Evolutionary conservation across 257 asterid genomes (phyloP).

Genomic region (Nyctanthes arbortristis): DNA sequence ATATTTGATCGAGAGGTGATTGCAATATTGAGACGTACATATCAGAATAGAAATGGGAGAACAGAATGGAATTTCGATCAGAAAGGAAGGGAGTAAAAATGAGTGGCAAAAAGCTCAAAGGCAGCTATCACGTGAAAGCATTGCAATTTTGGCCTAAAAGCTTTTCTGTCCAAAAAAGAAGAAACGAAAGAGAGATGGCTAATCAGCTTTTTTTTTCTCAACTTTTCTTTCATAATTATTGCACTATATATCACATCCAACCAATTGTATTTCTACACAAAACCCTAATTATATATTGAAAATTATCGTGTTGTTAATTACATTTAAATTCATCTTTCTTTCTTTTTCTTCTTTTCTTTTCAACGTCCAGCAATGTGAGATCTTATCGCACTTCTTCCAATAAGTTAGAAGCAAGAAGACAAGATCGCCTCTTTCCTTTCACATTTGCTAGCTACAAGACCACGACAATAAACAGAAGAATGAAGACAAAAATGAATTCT

Average conservation of each 20-base stretch:
- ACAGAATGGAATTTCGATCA: background rate
- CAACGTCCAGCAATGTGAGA: too few species aligned
- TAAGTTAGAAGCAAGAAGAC: too few species aligned
- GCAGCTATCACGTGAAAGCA: slow-evolving; percentile 40
- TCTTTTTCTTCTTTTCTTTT: too few species aligned
- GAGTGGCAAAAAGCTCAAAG: slow-evolving; percentile 18
- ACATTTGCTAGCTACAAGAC: too few species aligned
- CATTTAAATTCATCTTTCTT: background rate
- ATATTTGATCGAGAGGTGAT: too few species aligned
- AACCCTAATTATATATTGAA: background rate
- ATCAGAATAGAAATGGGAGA: background rate
- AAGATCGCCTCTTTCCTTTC: too few species aligned
- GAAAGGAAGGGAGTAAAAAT: background rate
- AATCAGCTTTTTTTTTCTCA: slow-evolving; percentile 18
- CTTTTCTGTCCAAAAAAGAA: slow-evolving; percentile 26
- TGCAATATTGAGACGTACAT: too few species aligned
- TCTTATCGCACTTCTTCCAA: too few species aligned
- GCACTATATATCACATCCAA: slow-evolving; percentile 11
- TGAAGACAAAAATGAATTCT: too few species aligned
- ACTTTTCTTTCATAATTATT: slow-evolving; percentile 19
- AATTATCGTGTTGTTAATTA: background rate
- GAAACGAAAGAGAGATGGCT: slow-evolving; percentile 25
- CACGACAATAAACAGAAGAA: too few species aligned
- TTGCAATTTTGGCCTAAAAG: slow-evolving; percentile 31
- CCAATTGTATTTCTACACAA: background rate